Percentiles rank a stretch among this genome's conserved stretches.
Evolutionary conservation across 805 yeast species (phyloP).

Genomic region (Lachancea sp.): DNA sequence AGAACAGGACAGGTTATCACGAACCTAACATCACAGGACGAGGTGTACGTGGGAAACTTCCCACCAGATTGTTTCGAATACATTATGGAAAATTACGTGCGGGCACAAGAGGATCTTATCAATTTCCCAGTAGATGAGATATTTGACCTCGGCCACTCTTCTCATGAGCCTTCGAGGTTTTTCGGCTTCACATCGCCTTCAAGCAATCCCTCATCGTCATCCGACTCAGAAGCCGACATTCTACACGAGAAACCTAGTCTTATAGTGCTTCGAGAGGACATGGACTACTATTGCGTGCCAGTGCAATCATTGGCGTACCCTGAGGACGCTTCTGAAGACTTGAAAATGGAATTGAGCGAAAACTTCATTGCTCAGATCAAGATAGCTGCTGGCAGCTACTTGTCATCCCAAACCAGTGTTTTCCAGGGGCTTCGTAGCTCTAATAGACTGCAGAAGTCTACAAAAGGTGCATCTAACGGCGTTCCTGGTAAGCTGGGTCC

Average conservation of each 20-base stretch:
- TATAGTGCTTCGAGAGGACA: conserved; percentile 86
- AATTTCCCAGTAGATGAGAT: conserved; percentile 35
- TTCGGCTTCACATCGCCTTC: conserved; percentile 18
- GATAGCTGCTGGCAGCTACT: conserved; percentile 60
- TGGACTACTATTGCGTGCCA: conserved; percentile 89
- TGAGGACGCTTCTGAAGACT: conserved; percentile 43
- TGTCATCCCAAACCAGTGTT: conserved; percentile 51
- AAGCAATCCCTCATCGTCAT: conserved; percentile 9
- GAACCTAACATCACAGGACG: conserved; percentile 70
- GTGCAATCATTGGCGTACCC: conserved; percentile 36
- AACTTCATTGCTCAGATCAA: conserved; percentile 61
- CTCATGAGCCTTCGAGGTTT: conserved; percentile 23
- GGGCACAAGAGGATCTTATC: conserved; percentile 57
- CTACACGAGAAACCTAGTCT: conserved; percentile 80
- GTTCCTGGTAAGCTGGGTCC: conserved; percentile 47
- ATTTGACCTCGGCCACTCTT: conserved; percentile 26
- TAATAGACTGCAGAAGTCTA: conserved; percentile 28
- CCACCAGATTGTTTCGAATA: conserved; percentile 83
- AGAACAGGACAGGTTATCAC: conserved; percentile 69
- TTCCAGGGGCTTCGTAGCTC: conserved; percentile 63
- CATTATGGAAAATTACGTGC: conserved; percentile 63
- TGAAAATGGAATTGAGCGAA: conserved; percentile 32
- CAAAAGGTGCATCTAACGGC: not conserved
- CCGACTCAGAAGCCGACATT: conserved; percentile 46
- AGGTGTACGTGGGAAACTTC: conserved; percentile 70